Percentiles rank a stretch among this genome's conserved stretches.
Evolutionary conservation across 805 yeast genomes (phyloP).

Genomic region (Kregervanrija fluxuum): DNA sequence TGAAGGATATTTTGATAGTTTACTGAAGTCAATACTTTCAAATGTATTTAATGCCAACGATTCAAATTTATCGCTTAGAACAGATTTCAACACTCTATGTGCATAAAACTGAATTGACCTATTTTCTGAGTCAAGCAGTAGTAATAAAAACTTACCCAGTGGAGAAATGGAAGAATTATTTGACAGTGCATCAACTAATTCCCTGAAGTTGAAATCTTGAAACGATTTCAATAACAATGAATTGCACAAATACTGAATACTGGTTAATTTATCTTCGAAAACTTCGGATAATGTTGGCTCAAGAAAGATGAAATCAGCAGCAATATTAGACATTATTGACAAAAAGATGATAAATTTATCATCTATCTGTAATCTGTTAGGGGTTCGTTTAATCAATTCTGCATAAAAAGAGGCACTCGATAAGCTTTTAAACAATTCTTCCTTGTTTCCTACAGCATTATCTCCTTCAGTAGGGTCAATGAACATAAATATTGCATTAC

Average conservation of each 20-base stretch:
- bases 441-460: too few relatives aligned
- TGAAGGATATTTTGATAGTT: constrained; percentile 26
- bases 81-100: constrained; percentile 26
- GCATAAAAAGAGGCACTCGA: constrained; percentile 4
- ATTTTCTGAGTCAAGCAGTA: background rate
- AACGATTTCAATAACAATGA: constrained; percentile 1
- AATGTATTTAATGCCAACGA: constrained; percentile 11
- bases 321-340: constrained; percentile 33
- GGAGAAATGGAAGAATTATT: background rate
- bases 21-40: constrained; percentile 24
- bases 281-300: background rate
- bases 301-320: constrained; percentile 7
- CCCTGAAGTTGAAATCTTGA: background rate
- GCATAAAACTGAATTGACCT: constrained; percentile 23
- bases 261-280: constrained; percentile 6
- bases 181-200: background rate
- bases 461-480: constrained; percentile 1
- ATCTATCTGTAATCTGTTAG: constrained; percentile 1
- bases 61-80: constrained; percentile 28
- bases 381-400: background rate
- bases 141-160: background rate
- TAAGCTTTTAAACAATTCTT: too few relatives aligned
- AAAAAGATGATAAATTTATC: constrained; percentile 25
- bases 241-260: constrained; percentile 6
- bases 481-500: constrained; percentile 14